Evolutionary conservation across 2,329 filamentous ascomycete genomes (phyloP).

Genomic region (Verticillium nubilum): DNA sequence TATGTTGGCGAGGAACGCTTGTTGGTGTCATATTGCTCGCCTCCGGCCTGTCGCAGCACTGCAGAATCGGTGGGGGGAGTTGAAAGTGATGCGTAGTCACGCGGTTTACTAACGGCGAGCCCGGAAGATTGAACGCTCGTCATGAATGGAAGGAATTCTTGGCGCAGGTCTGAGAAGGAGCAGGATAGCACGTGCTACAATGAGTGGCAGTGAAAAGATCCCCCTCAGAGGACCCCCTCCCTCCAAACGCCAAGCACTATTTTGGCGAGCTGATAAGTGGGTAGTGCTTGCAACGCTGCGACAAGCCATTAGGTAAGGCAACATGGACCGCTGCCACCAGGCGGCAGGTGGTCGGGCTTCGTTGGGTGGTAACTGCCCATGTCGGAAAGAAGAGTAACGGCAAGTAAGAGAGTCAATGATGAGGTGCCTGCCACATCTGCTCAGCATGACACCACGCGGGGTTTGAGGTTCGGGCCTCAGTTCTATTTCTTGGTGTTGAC

Average conservation of each 20-base stretch:
- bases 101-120: slow-evolving; percentile 1
- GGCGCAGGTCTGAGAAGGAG: neutral
- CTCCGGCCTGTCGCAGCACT: neutral
- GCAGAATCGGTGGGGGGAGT: neutral
- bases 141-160: neutral
- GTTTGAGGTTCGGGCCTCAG: too few species aligned
- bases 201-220: neutral
- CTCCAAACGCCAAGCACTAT: neutral
- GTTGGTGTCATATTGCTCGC: neutral
- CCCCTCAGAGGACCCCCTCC: neutral
- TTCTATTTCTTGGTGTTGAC: too few species aligned
- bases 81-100: neutral
- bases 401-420: neutral
- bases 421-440: too few species aligned
- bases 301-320: neutral
- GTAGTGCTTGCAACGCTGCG: neutral
- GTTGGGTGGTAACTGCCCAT: neutral
- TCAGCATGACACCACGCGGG: too few species aligned
- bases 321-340: neutral
- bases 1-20: neutral
- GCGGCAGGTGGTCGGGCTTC: neutral
- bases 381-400: neutral
- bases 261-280: neutral
- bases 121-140: neutral
- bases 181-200: neutral